Evolutionary conservation across 2,329 filamentous ascomycete genomes (phyloP).

Genomic region (Scedosporium minutisporum): DNA sequence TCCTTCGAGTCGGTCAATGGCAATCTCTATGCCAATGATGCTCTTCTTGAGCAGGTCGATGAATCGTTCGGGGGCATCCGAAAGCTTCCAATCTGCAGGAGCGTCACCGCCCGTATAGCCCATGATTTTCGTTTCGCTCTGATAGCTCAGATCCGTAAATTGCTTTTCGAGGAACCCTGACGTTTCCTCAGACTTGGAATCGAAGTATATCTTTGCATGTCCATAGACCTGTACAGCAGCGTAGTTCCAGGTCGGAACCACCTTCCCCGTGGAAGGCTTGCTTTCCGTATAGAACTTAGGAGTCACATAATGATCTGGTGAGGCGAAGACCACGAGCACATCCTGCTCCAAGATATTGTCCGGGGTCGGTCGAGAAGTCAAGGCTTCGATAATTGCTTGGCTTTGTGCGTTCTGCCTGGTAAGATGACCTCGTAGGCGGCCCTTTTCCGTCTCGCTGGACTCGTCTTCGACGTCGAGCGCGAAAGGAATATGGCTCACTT

Average conservation of each 20-base stretch:
- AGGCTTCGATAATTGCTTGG: constrained; percentile 45
- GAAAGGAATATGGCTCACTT: constrained; percentile 52
- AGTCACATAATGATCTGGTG: constrained; percentile 54
- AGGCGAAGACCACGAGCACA: constrained; percentile 54
- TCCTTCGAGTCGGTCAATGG: constrained; percentile 43
- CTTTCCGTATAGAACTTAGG: constrained; percentile 59
- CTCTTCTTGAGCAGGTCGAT: constrained; percentile 46
- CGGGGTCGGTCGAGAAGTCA: constrained; percentile 15
- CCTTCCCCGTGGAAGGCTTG: constrained; percentile 54
- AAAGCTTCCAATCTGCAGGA: constrained; percentile 40
- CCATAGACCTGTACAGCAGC: constrained; percentile 56
- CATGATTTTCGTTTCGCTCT: constrained; percentile 47
- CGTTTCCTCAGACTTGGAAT: constrained; percentile 35
- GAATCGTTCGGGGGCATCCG: constrained; percentile 46
- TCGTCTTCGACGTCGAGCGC: constrained; percentile 41
- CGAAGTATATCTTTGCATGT: constrained; percentile 40
- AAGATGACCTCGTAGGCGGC: constrained; percentile 49
- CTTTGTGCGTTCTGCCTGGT: constrained; percentile 54
- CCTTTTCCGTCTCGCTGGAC: constrained; percentile 9
- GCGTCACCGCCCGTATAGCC: constrained; percentile 33
- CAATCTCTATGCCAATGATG: constrained; percentile 53
- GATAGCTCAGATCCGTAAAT: constrained; percentile 39
- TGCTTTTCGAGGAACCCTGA: constrained; percentile 38
- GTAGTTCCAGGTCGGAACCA: constrained; percentile 65
- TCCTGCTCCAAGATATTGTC: constrained; percentile 34